phyloP scores from a whole-genome alignment of 2,329 filamentous ascomycete genomes.

The Sporothrix pallida region DNA sequence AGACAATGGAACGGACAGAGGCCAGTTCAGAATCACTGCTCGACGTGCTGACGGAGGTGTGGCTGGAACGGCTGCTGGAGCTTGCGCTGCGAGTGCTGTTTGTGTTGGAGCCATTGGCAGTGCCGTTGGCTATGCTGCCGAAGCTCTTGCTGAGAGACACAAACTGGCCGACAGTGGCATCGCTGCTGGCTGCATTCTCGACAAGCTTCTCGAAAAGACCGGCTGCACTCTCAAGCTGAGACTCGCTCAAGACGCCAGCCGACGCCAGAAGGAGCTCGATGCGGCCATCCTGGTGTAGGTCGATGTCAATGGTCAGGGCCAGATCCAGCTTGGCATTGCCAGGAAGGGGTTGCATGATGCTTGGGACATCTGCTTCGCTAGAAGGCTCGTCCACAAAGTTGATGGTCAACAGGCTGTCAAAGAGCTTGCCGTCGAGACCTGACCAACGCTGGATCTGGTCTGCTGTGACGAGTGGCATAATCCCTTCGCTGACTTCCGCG shows the following conservation, averaged over 20 bases:
- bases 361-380: background rate
- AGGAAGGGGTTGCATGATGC: constrained; percentile 35
- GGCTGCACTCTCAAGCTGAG: constrained; percentile 28
- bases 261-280: constrained; percentile 33
- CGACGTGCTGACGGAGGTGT: background rate
- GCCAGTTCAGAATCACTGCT: background rate
- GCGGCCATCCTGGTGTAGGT: constrained; percentile 37
- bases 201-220: constrained; percentile 37
- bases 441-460: constrained; percentile 41
- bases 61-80: background rate
- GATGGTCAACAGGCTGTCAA: constrained; percentile 40
- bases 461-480: constrained; percentile 39
- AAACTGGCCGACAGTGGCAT: constrained; percentile 33
- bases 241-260: constrained; percentile 15
- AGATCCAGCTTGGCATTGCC: constrained; percentile 36
- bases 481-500: constrained; percentile 35
- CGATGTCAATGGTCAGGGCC: constrained; percentile 39
- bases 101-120: background rate
- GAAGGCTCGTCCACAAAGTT: constrained; percentile 30
- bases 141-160: constrained; percentile 7
- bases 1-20: background rate
- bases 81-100: background rate
- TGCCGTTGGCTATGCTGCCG: background rate
- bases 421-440: constrained; percentile 38
- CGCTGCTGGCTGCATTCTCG: constrained; percentile 21